Evolutionary conservation across 441 rosid species (phyloP).

Genomic region (Brassica balearica): DNA sequence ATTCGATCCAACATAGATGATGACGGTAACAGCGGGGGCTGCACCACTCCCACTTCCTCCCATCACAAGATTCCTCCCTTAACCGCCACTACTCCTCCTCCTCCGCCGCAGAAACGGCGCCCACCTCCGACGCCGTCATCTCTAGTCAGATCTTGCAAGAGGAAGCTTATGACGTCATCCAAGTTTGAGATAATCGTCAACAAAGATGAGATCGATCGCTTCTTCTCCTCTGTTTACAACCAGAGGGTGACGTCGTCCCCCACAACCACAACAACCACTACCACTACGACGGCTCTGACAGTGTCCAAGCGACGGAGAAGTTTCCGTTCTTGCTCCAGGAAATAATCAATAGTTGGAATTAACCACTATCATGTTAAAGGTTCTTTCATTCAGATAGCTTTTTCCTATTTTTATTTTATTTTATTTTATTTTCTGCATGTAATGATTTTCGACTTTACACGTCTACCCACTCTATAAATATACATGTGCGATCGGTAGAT

Average conservation of each 20-base stretch:
- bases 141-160: conserved; percentile 43
- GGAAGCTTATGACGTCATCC: conserved; percentile 44
- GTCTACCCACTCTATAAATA: conserved; percentile 42
- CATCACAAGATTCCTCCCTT: conserved; percentile 44
- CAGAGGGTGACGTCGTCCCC: conserved; percentile 29
- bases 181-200: conserved; percentile 39
- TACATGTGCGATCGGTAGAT: conserved; percentile 40
- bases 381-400: conserved; percentile 42
- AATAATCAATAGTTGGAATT: conserved; percentile 29
- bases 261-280: conserved; percentile 11
- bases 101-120: conserved; percentile 44
- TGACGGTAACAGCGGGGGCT: conserved; percentile 36
- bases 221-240: conserved; percentile 40
- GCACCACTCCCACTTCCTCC: conserved; percentile 48
- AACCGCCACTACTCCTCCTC: conserved; percentile 47
- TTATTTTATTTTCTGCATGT: conserved; percentile 24
- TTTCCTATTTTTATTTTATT: conserved; percentile 26
- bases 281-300: conserved; percentile 20
- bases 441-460: conserved; percentile 44
- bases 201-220: conserved; percentile 43
- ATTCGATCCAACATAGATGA: conserved; percentile 39
- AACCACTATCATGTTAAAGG: conserved; percentile 35
- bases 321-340: conserved; percentile 41
- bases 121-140: conserved; percentile 35
- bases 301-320: conserved; percentile 40